These are phyloP conservation scores for Suillus variegatus DNA, from an alignment of 768 basidiomycete genomes.

Conservation along the genomic window DNA sequence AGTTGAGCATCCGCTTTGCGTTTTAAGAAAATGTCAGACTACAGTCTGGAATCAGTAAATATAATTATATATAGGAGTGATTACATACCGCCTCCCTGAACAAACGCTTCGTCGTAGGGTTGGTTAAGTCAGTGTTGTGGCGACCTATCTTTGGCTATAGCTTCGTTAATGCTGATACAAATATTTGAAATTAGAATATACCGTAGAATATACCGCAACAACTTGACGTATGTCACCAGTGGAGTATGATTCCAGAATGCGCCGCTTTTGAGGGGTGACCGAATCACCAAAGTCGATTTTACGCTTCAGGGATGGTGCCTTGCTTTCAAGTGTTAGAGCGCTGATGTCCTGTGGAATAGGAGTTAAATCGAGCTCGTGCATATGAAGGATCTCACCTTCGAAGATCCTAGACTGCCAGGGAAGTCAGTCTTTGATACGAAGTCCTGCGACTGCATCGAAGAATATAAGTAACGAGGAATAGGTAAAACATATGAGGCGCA, in stretches of 20 bases:
- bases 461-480: not conserved
- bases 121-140: not conserved
- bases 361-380: not conserved
- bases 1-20: not conserved
- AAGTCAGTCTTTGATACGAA: not conserved
- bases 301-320: not conserved
- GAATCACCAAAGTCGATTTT: not conserved
- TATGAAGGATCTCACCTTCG: not conserved
- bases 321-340: not conserved
- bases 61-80: no score
- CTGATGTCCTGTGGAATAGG: not conserved
- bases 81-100: not conserved
- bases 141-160: not conserved
- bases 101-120: not conserved
- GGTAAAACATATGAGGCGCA: not conserved
- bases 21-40: not conserved
- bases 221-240: not conserved
- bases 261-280: not conserved
- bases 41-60: not conserved
- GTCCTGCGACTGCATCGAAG: not conserved
- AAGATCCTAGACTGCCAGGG: not conserved
- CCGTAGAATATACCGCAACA: not conserved
- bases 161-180: not conserved
- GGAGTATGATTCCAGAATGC: not conserved
- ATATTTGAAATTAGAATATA: not conserved